Evolutionary conservation across 805 yeast species (phyloP).

Genomic region (Lachancea thermotolerans): DNA sequence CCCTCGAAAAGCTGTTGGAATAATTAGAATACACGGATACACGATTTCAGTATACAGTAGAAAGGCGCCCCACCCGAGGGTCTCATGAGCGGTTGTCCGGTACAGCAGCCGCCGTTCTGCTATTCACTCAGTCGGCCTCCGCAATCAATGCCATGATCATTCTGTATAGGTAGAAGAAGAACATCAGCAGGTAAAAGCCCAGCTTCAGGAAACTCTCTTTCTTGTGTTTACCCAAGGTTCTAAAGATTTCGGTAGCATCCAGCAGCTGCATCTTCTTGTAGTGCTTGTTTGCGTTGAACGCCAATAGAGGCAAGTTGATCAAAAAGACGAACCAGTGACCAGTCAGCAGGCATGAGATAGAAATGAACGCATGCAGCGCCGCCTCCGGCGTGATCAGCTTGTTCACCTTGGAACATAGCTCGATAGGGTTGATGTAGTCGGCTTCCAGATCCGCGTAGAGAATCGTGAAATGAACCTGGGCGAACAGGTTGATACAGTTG

Average conservation of each 20-base stretch:
- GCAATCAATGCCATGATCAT: conserved; percentile 90
- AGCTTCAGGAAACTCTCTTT: conserved; percentile 85
- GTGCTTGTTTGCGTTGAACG: conserved; percentile 76
- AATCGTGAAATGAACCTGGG: conserved; percentile 92
- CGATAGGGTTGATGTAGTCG: conserved; percentile 96
- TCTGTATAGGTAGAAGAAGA: conserved; percentile 92
- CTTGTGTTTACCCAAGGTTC: conserved; percentile 89
- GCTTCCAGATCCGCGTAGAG: conserved; percentile 92
- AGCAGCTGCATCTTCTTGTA: conserved; percentile 73
- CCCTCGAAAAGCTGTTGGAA: conserved; percentile 6
- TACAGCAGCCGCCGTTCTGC: background rate
- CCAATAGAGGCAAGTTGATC: conserved; percentile 74
- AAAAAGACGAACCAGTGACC: conserved; percentile 91
- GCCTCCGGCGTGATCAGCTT: conserved; percentile 89
- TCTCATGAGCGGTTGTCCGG: background rate
- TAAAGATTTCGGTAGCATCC: conserved; percentile 96
- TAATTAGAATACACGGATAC: conserved; percentile 1
- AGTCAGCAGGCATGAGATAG: conserved; percentile 65
- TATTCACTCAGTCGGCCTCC: conserved; percentile 32
- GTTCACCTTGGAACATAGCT: conserved; percentile 88
- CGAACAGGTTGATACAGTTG: conserved; percentile 81
- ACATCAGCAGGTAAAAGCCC: conserved; percentile 84
- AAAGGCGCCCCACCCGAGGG: background rate
- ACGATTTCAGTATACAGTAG: background rate
- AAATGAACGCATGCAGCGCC: conserved; percentile 63